phyloP scores from a whole-genome alignment of 179 eudicot genomes.

The Silene noctiflora region DNA sequence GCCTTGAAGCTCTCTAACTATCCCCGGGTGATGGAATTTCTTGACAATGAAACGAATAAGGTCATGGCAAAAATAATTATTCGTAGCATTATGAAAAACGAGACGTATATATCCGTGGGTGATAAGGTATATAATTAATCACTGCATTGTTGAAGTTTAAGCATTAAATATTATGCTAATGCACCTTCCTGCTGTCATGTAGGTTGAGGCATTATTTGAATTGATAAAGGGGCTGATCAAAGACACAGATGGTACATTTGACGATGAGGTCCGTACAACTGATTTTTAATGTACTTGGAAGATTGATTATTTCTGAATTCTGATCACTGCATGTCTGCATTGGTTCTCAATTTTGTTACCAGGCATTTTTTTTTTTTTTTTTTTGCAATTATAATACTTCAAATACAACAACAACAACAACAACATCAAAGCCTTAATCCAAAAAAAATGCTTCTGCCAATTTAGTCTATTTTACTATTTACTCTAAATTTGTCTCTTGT shows the following conservation, averaged over 20 bases:
- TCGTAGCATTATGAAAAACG: slow-evolving; percentile 74
- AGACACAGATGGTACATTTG: slow-evolving; percentile 55
- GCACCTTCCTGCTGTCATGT: slow-evolving; percentile 19
- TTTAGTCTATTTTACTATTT: neutral
- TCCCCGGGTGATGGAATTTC: slow-evolving; percentile 89
- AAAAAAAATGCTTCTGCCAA: neutral
- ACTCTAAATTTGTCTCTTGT: slow-evolving; percentile 9
- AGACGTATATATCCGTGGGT: slow-evolving; percentile 64
- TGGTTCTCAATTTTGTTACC: neutral
- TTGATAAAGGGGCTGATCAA: slow-evolving; percentile 78
- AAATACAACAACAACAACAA: too few species aligned
- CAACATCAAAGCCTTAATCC: too few species aligned
- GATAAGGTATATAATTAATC: slow-evolving; percentile 58
- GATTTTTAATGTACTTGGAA: neutral
- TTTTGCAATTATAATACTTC: neutral
- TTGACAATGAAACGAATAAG: slow-evolving; percentile 77
- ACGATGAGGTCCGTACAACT: slow-evolving; percentile 58
- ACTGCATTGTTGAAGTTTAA: neutral
- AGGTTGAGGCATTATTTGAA: slow-evolving; percentile 90
- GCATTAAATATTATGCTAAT: slow-evolving; percentile 11
- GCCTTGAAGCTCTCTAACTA: slow-evolving; percentile 91
- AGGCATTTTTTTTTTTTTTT: neutral
- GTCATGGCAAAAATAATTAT: slow-evolving; percentile 90
- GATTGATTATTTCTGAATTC: neutral
- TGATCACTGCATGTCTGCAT: neutral